Percentiles rank a stretch among this genome's conserved stretches.
These are phyloP conservation scores for Aspergillus sp. DNA, from an alignment of 2,329 filamentous ascomycete species.

Conservation along the genomic window DNA sequence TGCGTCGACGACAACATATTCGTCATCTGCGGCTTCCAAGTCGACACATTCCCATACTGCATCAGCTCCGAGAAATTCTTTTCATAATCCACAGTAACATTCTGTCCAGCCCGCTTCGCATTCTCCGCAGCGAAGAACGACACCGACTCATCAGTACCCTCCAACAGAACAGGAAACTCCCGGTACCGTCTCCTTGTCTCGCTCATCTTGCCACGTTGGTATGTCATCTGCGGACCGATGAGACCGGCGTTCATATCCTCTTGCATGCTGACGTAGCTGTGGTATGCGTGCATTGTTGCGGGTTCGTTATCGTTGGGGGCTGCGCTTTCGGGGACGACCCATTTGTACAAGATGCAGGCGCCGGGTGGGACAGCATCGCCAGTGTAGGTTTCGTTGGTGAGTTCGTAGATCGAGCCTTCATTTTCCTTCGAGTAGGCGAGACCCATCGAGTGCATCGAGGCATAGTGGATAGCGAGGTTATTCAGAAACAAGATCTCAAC, in stretches of 20 bases:
- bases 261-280: conserved; percentile 21
- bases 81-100: background rate
- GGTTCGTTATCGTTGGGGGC: conserved; percentile 8
- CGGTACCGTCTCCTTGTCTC: conserved; percentile 18
- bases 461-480: background rate
- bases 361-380: conserved; percentile 1
- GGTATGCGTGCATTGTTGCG: conserved; percentile 15
- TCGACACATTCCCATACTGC: conserved; percentile 1
- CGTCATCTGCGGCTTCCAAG: conserved; percentile 3
- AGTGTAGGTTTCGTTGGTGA: background rate
- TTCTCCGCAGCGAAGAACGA: conserved; percentile 16
- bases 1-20: background rate
- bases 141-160: conserved; percentile 16
- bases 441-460: conserved; percentile 3
- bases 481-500: conserved; percentile 3
- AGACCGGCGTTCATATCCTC: conserved; percentile 14
- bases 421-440: conserved; percentile 1
- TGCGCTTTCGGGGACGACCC: conserved; percentile 1
- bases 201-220: conserved; percentile 18
- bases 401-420: background rate
- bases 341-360: conserved; percentile 1
- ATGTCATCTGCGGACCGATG: conserved; percentile 19
- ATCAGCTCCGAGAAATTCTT: background rate
- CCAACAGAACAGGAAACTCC: conserved; percentile 20
- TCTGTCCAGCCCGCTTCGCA: background rate